Evolutionary conservation across 2,329 filamentous ascomycete species (phyloP).

Genomic region (Teratosphaeria epicoccoides): DNA sequence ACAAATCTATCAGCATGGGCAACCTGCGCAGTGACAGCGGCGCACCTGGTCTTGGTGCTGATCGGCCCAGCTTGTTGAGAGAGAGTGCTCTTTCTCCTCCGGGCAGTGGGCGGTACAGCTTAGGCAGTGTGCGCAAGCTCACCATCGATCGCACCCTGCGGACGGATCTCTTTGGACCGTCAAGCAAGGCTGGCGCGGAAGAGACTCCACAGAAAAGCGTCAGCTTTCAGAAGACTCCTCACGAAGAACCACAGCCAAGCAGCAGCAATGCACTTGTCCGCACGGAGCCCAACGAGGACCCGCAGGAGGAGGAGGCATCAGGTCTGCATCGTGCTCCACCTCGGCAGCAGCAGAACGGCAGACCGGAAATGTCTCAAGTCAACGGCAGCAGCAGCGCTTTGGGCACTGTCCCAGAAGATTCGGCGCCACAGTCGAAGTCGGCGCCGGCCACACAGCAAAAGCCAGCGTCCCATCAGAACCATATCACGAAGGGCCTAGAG

Average conservation of each 20-base stretch:
- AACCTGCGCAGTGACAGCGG: conserved; percentile 68
- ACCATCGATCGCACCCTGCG: conserved; percentile 83
- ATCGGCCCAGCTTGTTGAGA: conserved; percentile 75
- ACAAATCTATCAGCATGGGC: conserved; percentile 81
- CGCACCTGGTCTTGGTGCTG: conserved; percentile 42
- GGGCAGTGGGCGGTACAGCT: conserved; percentile 49
- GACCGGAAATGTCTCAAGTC: conserved; percentile 54
- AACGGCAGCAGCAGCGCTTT: conserved; percentile 35
- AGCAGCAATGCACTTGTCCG: conserved; percentile 39
- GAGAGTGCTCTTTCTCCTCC: conserved; percentile 66
- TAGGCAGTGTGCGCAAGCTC: conserved; percentile 73
- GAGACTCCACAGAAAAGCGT: conserved; percentile 62
- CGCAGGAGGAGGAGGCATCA: conserved; percentile 44
- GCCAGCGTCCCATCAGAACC: conserved; percentile 5
- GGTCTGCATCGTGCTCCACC: conserved; percentile 43
- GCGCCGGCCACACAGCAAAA: conserved; percentile 5
- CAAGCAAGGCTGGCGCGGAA: conserved; percentile 8
- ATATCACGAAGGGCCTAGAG: conserved; percentile 32
- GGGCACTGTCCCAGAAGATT: conserved; percentile 65
- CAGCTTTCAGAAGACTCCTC: conserved; percentile 65
- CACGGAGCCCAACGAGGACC: conserved; percentile 35
- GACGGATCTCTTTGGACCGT: conserved; percentile 48
- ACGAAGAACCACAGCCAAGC: conserved; percentile 26
- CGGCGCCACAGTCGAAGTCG: conserved; percentile 13
- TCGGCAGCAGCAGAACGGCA: conserved; percentile 29